Conservation (phyloP, 768 basidiomycete species). For the Tubosaeta sp. region DNA sequence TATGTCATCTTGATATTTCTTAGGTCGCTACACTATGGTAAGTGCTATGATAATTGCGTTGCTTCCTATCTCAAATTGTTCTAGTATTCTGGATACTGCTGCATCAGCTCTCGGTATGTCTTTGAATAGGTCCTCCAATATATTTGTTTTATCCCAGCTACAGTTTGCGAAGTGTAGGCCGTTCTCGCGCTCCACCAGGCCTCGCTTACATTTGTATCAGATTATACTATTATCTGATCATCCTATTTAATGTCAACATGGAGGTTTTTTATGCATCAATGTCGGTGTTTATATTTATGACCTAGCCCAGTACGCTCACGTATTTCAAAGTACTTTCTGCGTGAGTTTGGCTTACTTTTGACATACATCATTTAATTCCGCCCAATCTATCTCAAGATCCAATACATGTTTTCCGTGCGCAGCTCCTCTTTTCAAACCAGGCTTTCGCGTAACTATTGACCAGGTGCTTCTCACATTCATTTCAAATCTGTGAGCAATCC, state of each 20-base stretch:
- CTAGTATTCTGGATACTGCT: constrained; percentile 23
- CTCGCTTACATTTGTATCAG: constrained; percentile 14
- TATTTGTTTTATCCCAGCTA: constrained; percentile 3
- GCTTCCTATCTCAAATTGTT: background rate
- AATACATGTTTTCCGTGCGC: constrained; percentile 25
- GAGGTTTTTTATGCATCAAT: constrained; percentile 23
- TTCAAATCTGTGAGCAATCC: constrained; percentile 21
- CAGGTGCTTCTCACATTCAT: constrained; percentile 26
- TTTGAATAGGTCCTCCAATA: background rate
- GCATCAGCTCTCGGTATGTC: constrained; percentile 24
- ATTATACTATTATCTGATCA: constrained; percentile 28
- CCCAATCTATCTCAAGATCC: constrained; percentile 11
- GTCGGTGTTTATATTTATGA: constrained; percentile 9
- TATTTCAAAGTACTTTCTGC: constrained; percentile 24
- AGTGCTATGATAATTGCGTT: background rate
- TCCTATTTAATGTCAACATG: constrained; percentile 20
- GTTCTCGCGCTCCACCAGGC: background rate
- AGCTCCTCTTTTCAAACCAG: background rate
- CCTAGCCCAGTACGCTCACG: constrained; percentile 1
- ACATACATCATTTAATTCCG: background rate
- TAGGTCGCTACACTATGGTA: constrained; percentile 25
- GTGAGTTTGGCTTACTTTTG: constrained; percentile 17
- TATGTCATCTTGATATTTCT: background rate
- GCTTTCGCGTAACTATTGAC: background rate
- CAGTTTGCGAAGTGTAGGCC: constrained; percentile 28